A percentile compares a stretch with the other conserved stretches of the same genome.
Evolutionary conservation across 345 rosid species (phyloP).

Genomic region (Geranium rotundifolium): DNA sequence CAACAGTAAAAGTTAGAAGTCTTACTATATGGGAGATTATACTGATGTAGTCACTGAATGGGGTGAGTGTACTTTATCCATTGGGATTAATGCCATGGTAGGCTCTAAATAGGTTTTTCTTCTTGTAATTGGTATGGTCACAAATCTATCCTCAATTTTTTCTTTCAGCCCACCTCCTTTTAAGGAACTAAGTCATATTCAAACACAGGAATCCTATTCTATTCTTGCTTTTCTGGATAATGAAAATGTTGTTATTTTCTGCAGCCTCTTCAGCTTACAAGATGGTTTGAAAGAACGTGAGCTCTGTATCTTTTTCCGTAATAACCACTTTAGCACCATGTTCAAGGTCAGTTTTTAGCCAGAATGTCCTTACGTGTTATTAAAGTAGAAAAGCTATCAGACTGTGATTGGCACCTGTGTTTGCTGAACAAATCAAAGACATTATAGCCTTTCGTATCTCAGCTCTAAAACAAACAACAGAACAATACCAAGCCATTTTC

Average conservation of each 20-base stretch:
- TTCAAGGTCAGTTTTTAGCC: constrained; percentile 58
- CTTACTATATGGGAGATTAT: background rate
- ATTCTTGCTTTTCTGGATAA: background rate
- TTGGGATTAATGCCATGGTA: constrained; percentile 10
- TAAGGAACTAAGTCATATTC: too few species aligned
- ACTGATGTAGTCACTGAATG: too few species aligned
- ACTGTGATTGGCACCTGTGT: background rate
- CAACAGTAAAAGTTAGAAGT: background rate
- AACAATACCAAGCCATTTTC: background rate
- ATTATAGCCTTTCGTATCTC: background rate
- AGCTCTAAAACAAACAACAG: background rate
- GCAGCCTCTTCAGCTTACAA: constrained; percentile 82
- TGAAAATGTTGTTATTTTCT: constrained; percentile 11
- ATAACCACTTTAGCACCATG: constrained; percentile 99
- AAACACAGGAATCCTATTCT: too few species aligned
- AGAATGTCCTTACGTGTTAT: background rate
- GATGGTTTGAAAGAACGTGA: constrained; percentile 91
- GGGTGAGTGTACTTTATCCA: background rate
- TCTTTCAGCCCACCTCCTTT: too few species aligned
- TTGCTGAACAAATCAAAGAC: background rate
- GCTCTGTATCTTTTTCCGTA: constrained; percentile 92
- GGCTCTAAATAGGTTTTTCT: background rate
- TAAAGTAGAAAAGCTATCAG: background rate
- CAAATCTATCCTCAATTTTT: too few species aligned
- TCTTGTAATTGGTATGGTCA: too few species aligned